Conservation (phyloP, 345 rosid genomes). For the Boechera retrofracta region DNA sequence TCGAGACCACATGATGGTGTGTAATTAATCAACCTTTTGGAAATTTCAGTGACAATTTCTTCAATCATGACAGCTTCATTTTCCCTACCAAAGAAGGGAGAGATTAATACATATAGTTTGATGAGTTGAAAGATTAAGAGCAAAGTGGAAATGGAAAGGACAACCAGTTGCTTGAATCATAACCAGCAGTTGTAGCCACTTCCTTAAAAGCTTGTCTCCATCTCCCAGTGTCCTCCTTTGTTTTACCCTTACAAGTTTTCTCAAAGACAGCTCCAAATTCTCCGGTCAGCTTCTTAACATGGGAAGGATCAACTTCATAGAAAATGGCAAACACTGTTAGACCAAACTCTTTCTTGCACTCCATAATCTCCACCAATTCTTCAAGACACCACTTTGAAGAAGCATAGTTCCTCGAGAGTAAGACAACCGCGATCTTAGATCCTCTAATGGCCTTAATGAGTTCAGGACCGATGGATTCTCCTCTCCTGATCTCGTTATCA, state of each 20-base stretch:
- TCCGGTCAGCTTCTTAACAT: background rate
- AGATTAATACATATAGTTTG: background rate
- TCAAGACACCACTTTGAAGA: slow-evolving; percentile 5
- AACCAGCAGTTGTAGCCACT: background rate
- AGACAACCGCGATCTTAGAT: background rate
- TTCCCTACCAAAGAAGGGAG: background rate
- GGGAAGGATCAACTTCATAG: slow-evolving; percentile 1
- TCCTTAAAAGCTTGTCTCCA: background rate
- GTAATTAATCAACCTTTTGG: background rate
- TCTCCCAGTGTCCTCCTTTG: background rate
- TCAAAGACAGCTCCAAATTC: background rate
- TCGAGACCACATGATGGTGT: background rate
- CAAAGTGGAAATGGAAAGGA: background rate
- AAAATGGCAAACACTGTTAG: background rate
- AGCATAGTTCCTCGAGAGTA: background rate
- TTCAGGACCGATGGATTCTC: background rate
- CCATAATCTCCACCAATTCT: background rate
- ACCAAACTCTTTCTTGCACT: background rate
- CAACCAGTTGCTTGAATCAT: background rate
- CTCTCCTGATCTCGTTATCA: background rate
- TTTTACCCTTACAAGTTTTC: background rate
- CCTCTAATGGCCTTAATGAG: background rate
- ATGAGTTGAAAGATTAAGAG: background rate
- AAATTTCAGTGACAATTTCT: background rate
- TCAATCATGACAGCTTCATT: background rate